These are phyloP conservation scores for Geotrichum phurueaensis DNA, from an alignment of 1,139 yeast species.

Conservation along the genomic window DNA sequence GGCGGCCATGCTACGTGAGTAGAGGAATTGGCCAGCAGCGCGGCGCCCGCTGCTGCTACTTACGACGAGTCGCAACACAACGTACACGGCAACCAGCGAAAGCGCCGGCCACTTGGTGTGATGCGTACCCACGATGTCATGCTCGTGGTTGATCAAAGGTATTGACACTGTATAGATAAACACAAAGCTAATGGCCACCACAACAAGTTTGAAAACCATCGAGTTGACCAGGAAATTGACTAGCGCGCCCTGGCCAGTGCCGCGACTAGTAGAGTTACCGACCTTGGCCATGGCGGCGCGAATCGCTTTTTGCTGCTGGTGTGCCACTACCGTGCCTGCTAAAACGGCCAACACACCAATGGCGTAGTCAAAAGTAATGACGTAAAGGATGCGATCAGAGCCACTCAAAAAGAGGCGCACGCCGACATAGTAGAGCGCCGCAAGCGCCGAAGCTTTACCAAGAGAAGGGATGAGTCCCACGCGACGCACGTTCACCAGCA, in stretches of 20 bases:
- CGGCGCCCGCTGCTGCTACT: not conserved
- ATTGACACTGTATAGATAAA: not conserved
- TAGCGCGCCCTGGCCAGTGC: not conserved
- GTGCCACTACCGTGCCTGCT: not conserved
- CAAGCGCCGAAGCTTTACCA: not conserved
- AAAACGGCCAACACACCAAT: not conserved
- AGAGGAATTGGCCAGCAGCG: not conserved
- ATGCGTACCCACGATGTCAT: not conserved
- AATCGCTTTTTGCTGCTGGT: not conserved
- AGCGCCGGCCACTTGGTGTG: not conserved
- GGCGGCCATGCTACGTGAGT: not conserved
- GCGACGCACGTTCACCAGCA: not conserved
- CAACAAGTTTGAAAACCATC: not conserved
- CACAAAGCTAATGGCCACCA: not conserved
- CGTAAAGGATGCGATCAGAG: not conserved
- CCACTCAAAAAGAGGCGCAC: not conserved
- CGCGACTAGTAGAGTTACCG: not conserved
- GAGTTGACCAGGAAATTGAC: not conserved
- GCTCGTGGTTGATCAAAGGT: not conserved
- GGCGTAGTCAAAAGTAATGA: not conserved
- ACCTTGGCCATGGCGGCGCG: not conserved
- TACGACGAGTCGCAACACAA: not conserved
- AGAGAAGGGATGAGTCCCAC: not conserved
- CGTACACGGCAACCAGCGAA: not conserved
- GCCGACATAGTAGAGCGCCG: not conserved